These are phyloP conservation scores for Leccinum truebloodii DNA, from an alignment of 768 basidiomycete genomes.

Conservation along the genomic window DNA sequence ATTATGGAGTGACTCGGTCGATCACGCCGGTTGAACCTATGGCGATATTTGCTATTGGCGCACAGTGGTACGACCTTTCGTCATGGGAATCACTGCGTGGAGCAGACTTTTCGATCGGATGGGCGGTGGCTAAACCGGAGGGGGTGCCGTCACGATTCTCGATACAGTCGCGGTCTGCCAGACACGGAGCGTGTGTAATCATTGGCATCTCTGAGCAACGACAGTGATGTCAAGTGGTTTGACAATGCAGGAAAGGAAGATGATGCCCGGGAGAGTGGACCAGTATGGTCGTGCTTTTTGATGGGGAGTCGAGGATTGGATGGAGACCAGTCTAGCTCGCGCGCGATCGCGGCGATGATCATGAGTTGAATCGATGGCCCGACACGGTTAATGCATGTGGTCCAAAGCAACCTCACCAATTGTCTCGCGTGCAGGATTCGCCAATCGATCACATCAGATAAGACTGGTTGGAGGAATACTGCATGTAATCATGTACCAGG, in stretches of 20 bases:
- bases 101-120: background rate
- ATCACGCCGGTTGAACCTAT: background rate
- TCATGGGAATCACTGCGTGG: background rate
- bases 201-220: background rate
- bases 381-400: background rate
- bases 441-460: conserved; percentile 18
- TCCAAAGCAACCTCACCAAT: background rate
- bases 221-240: background rate
- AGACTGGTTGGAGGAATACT: background rate
- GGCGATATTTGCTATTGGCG: conserved; percentile 17
- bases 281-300: background rate
- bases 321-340: background rate
- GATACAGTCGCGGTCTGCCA: background rate
- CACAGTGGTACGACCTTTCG: background rate
- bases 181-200: background rate
- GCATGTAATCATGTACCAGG: background rate
- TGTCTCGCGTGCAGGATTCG: background rate
- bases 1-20: background rate
- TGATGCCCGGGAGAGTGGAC: conserved; percentile 2
- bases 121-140: conserved; percentile 1
- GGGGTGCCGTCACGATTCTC: conserved; percentile 20
- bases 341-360: background rate
- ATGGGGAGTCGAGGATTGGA: background rate
- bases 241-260: conserved; percentile 8
- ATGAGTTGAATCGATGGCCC: background rate